Base-by-base conservation (phyloP, 1,139 yeast genomes). In the Tardiomyces depauwii region DNA sequence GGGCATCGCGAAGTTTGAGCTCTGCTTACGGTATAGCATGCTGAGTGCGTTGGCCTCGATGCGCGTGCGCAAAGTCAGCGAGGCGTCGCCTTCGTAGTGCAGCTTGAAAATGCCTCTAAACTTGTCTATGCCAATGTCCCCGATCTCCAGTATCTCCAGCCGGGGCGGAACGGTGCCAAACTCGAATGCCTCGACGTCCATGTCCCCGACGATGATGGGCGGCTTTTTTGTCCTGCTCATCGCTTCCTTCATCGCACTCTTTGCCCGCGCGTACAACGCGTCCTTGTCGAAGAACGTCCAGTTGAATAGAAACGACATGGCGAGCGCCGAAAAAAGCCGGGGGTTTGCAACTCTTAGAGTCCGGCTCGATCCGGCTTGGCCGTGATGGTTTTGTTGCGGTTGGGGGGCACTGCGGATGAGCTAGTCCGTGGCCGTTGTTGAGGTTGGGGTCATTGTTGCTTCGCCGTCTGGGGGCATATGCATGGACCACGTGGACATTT, bases 51-150 rank as follows among this genome's bases (percentile, higher is more conserved):
- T 86, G 1, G 95, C 95, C 62, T 85, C 88, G 12, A 87, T 88
- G 49, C 82, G 80, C 1, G 95, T 87, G 47, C 82, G 84, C 47
- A 86, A 70, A 0, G 93, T 83, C 47, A 86, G 76, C 47, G 80
- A 79, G 27, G 89, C 88, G 60, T 85, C 88, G 2, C 96, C 96
- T 45, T 73, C 70, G 60, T 87, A 86, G 53, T 78, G 80, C 52
- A 86, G 76, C 59, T 86, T 85, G 69, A 86, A 87, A 30, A 86
- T 86, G 1, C 95, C 95, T 48, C 95, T 70, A 58, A 86, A 87
- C 51, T 87, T 66, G 62, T 86, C 95, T 32, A 71, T 74, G 12
- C 82, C 95, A 43, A 87, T 66, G 60, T 86, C 95, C 1, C 95
- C 95, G 53, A 86, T 82, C 59, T 86, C 95, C 50, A 86, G 68